Conservation (phyloP, 1,139 yeast species). For the Lodderomyces beijingensis region DNA sequence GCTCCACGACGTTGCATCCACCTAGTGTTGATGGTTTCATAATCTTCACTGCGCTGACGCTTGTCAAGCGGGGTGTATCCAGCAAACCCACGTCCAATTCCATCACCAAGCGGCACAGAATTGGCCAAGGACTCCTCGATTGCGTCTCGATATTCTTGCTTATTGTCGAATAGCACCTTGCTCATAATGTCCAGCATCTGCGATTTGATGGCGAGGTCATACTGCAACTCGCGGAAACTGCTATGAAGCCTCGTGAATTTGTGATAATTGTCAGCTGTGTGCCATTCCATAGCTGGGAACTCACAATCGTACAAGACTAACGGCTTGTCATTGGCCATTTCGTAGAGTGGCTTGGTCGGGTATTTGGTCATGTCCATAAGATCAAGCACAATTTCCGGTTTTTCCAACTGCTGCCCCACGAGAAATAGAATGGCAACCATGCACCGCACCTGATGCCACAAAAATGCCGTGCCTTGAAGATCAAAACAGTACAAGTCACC, state of each 20-base stretch:
- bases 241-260: conserved; percentile 22
- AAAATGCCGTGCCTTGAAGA: conserved; percentile 81
- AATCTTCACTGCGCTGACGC: conserved; percentile 59
- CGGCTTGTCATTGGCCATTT: conserved; percentile 92
- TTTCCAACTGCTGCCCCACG: conserved; percentile 76
- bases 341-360: conserved; percentile 76
- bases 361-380: conserved; percentile 54
- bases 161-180: conserved; percentile 7
- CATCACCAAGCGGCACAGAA: conserved; percentile 62
- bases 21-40: conserved; percentile 63
- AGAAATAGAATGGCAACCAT: conserved; percentile 82
- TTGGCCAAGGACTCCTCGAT: not conserved
- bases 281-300: conserved; percentile 73
- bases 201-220: conserved; percentile 36
- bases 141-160: conserved; percentile 10
- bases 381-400: conserved; percentile 50
- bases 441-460: conserved; percentile 98
- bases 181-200: conserved; percentile 30
- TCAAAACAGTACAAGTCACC: conserved; percentile 58
- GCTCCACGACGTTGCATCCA: conserved; percentile 44
- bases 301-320: conserved; percentile 82
- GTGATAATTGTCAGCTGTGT: conserved; percentile 14
- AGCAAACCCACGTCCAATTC: conserved; percentile 54
- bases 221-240: conserved; percentile 25
- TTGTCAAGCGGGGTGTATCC: conserved; percentile 55